Evolutionary conservation across 768 basidiomycete species (phyloP).

Genomic region (Auricularia sp.): DNA sequence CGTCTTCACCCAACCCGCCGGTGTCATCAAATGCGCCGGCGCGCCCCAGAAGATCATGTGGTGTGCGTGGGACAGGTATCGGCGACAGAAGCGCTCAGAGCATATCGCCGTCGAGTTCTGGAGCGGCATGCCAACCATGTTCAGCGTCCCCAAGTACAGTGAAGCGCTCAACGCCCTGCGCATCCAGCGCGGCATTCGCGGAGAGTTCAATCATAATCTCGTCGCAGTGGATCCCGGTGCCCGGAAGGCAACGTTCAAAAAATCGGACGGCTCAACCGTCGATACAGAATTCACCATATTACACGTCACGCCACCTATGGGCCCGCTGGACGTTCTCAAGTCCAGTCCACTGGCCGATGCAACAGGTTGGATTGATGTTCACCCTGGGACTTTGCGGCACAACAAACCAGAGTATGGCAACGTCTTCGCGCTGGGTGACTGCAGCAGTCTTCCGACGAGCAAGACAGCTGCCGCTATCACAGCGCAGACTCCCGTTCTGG

Average conservation of each 20-base stretch:
- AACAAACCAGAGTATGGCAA: slow-evolving; percentile 71
- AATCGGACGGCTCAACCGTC: slow-evolving; percentile 54
- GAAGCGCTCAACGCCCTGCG: slow-evolving; percentile 75
- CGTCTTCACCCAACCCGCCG: slow-evolving; percentile 91
- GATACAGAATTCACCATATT: slow-evolving; percentile 73
- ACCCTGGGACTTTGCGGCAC: slow-evolving; percentile 73
- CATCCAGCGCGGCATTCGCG: slow-evolving; percentile 69
- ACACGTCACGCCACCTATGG: slow-evolving; percentile 89
- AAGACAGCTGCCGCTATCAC: slow-evolving; percentile 96
- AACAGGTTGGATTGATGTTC: slow-evolving; percentile 84
- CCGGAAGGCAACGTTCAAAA: slow-evolving; percentile 79
- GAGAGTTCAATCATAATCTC: slow-evolving; percentile 75
- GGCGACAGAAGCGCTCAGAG: slow-evolving; percentile 45
- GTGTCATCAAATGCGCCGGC: slow-evolving; percentile 89
- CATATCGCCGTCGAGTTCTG: slow-evolving; percentile 67
- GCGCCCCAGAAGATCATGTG: slow-evolving; percentile 92
- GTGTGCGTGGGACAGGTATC: slow-evolving; percentile 87
- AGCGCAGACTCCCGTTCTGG: slow-evolving; percentile 80
- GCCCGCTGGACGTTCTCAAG: slow-evolving; percentile 74
- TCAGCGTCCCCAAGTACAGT: slow-evolving; percentile 92
- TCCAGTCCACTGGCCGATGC: slow-evolving; percentile 67
- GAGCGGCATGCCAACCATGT: slow-evolving; percentile 92
- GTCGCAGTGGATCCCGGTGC: slow-evolving; percentile 59
- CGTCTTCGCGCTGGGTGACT: slow-evolving; percentile 88
- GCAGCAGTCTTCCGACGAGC: slow-evolving; percentile 83